These are phyloP conservation scores for Brassica incana DNA, from an alignment of 345 rosid genomes.

Conservation along the genomic window DNA sequence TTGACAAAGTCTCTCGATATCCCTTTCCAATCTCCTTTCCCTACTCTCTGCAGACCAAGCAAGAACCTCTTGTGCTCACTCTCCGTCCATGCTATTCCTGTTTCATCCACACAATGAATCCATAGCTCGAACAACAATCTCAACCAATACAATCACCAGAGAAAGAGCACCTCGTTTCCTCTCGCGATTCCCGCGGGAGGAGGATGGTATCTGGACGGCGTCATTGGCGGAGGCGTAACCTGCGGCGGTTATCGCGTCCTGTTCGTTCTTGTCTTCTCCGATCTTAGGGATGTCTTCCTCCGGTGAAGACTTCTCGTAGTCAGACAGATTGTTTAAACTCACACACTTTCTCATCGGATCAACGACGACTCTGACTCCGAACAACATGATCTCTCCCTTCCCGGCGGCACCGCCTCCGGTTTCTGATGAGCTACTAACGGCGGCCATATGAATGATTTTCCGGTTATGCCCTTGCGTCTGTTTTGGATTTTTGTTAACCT, in stretches of 20 bases:
- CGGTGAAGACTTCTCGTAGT: constrained; percentile 59
- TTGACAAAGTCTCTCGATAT: constrained; percentile 87
- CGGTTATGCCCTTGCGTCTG: constrained; percentile 26
- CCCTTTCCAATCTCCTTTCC: constrained; percentile 97
- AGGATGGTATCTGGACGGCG: constrained; percentile 47
- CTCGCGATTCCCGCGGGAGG: constrained; percentile 56
- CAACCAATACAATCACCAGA: not conserved
- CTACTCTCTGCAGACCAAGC: constrained; percentile 82
- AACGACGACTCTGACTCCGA: constrained; percentile 85
- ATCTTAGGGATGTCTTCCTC: constrained; percentile 38
- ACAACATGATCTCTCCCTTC: constrained; percentile 75
- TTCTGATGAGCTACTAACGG: constrained; percentile 36
- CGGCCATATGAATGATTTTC: constrained; percentile 27
- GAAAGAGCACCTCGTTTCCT: constrained; percentile 76
- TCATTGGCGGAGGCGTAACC: constrained; percentile 96
- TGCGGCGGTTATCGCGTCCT: not conserved
- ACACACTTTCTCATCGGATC: constrained; percentile 94
- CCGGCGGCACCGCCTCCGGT: constrained; percentile 23
- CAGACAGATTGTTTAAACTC: constrained; percentile 86
- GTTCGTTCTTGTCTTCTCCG: constrained; percentile 1
- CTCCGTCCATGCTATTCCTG: constrained; percentile 97
- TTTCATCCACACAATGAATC: not conserved
- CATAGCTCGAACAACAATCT: no score
- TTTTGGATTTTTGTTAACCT: constrained; percentile 12
- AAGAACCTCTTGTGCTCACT: constrained; percentile 91